Evolutionary conservation across 495 filamentous ascomycete genomes (phyloP), one percentile per base, ranked within the genome.

Genomic region (Neurospora discreta): DNA sequence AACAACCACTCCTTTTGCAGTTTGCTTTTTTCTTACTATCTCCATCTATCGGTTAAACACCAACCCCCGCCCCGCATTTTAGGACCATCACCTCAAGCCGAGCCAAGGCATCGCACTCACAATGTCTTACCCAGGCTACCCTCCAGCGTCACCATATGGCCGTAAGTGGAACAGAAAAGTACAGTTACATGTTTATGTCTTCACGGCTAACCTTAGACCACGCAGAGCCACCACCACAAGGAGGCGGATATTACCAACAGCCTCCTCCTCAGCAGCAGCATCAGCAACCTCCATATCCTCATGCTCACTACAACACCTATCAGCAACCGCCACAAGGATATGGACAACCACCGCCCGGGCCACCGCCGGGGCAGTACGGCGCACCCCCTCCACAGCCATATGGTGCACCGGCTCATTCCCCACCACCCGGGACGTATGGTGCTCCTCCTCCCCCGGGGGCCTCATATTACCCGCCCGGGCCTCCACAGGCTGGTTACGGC

Each of bases 61-160:
- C 52, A 60, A 60, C 52, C 52, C 46, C 52, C 13, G 23, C 15
- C 52, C 52, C 15, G 52, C 52, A 3, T 60, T 30, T 60, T 58
- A 26, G 26, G 6, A 60, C 52, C 52, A 60, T 18, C 23, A 33
- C 52, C 52, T 33, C 52, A 30, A 30, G 46, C 46, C 46, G 46
- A 58, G 23, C 23, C 46, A 58, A 58, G 23, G 33, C 46, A 30
- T 30, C 23, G 52, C 20, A 3, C 52, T 39, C 42, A 43, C 68
- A 39, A 80, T 80, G 78, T 80, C 78, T 58, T 79, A 79, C 68
- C 71, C 44, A 43, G 78, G 78, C 11, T 80, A 80, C 58, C 77
- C 78, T 52, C 44, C 44, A 20, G 20, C 44, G 20, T 26, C 52
- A 20, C 75, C 77, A 20, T 78, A 80, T 73, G 76, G 77, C 69